Percentiles rank a stretch among this genome's conserved stretches.
These are phyloP conservation scores for Gastrolobium bilobum DNA, from an alignment of 306 rosid genomes.

Conservation along the genomic window DNA sequence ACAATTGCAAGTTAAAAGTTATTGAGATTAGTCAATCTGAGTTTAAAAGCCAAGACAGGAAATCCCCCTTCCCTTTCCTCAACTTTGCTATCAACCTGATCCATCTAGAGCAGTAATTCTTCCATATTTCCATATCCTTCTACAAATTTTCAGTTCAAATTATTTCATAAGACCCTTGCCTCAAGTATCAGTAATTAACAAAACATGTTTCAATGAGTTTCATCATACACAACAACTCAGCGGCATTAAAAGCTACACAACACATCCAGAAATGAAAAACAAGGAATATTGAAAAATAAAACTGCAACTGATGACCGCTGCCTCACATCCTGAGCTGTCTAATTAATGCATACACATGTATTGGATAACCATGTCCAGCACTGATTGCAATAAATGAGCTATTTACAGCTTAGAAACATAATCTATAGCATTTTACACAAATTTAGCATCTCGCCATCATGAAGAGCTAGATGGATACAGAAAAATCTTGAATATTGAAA, in stretches of 20 bases:
- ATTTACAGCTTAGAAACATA: slow-evolving; percentile 22
- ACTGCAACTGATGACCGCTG: not conserved
- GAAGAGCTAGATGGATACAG: slow-evolving; percentile 21
- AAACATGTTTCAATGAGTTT: slow-evolving; percentile 6
- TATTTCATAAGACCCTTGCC: slow-evolving; percentile 4
- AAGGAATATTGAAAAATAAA: not conserved
- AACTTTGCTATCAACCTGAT: not conserved
- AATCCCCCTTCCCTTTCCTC: slow-evolving; percentile 15
- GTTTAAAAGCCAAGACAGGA: not conserved
- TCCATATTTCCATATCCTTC: slow-evolving; percentile 23
- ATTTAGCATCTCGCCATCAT: slow-evolving; percentile 30
- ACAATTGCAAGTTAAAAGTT: slow-evolving; percentile 8
- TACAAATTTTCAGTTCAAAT: not conserved
- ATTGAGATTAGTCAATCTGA: slow-evolving; percentile 12
- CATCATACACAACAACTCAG: not conserved
- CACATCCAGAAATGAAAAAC: slow-evolving; percentile 18
- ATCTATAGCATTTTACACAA: slow-evolving; percentile 23
- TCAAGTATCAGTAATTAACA: slow-evolving; percentile 14
- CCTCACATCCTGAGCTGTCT: not conserved
- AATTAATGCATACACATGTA: slow-evolving; percentile 1
- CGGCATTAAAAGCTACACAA: slow-evolving; percentile 10
- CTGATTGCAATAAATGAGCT: slow-evolving; percentile 24
- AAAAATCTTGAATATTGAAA: slow-evolving; percentile 33
- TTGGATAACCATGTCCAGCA: slow-evolving; percentile 25
- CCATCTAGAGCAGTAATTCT: slow-evolving; percentile 12